phyloP scores from a whole-genome alignment of 2,329 filamentous ascomycete species.

The Calonectria ilicicola region DNA sequence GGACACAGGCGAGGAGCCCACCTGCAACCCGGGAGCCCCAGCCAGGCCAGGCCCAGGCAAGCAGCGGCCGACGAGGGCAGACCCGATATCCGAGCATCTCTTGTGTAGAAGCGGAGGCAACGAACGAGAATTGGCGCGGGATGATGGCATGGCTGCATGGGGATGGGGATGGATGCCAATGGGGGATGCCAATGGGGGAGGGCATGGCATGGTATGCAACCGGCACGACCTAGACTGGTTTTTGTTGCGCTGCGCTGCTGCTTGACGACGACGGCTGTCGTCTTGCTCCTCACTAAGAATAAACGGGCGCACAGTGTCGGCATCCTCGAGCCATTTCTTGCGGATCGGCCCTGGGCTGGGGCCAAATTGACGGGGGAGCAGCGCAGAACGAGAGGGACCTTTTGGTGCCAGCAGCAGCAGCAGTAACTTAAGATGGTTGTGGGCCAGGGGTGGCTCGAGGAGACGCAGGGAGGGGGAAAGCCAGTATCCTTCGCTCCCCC shows the following conservation, averaged over 20 bases:
- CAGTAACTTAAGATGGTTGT: slow-evolving; percentile 5
- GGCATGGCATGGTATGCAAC: slow-evolving; percentile 4
- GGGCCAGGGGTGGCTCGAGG: slow-evolving; percentile 3
- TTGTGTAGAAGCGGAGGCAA: not conserved
- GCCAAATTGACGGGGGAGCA: slow-evolving; percentile 6
- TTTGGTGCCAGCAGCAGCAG: not conserved
- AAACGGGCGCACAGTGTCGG: slow-evolving; percentile 16
- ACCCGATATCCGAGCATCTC: slow-evolving; percentile 22
- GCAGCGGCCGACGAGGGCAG: not conserved
- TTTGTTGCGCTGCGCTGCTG: not conserved
- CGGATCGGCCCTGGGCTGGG: slow-evolving; percentile 16
- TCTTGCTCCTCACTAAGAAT: slow-evolving; percentile 4
- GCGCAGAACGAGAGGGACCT: not conserved
- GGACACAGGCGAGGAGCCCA: slow-evolving; percentile 13
- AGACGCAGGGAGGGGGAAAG: not conserved
- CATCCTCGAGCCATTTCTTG: slow-evolving; percentile 22
- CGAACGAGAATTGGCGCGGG: slow-evolving; percentile 14
- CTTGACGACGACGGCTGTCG: not conserved
- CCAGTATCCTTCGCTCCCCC: not conserved
- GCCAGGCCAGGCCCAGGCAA: not conserved
- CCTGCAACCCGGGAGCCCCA: slow-evolving; percentile 5
- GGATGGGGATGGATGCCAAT: not conserved
- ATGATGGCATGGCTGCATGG: slow-evolving; percentile 17
- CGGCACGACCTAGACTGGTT: not conserved
- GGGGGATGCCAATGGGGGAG: not conserved